These are phyloP conservation scores for Pulveroboletus sp. DNA, from an alignment of 768 basidiomycete genomes.

Conservation along the genomic window DNA sequence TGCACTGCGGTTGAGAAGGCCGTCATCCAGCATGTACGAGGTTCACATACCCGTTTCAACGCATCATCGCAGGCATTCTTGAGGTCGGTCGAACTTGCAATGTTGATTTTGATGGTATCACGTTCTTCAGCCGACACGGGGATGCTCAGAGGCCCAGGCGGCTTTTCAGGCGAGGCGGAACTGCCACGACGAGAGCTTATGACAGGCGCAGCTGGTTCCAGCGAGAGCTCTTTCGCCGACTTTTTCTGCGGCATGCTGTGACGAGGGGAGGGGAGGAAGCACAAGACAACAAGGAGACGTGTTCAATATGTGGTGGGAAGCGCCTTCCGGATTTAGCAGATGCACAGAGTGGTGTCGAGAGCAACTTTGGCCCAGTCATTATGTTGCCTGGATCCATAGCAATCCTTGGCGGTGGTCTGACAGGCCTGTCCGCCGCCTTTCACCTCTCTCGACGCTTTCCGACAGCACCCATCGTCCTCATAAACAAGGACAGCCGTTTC, in stretches of 20 bases:
- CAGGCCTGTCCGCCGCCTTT: slow-evolving; percentile 79
- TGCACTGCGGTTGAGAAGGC: slow-evolving; percentile 29
- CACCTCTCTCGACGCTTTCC: slow-evolving; percentile 69
- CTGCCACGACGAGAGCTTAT: slow-evolving; percentile 26
- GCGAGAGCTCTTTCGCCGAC: slow-evolving; percentile 7
- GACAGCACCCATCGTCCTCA: slow-evolving; percentile 50
- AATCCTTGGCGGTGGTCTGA: slow-evolving; percentile 75
- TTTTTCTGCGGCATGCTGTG: slow-evolving; percentile 21
- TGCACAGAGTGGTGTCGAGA: neutral
- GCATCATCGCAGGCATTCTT: slow-evolving; percentile 83
- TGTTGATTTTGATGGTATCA: slow-evolving; percentile 59
- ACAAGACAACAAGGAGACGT: slow-evolving; percentile 15
- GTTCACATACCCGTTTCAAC: slow-evolving; percentile 68
- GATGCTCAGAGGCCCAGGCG: slow-evolving; percentile 52
- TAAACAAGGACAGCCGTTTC: slow-evolving; percentile 59
- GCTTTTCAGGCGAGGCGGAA: slow-evolving; percentile 33
- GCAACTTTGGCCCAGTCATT: no score
- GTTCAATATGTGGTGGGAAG: slow-evolving; percentile 21
- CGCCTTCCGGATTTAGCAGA: neutral
- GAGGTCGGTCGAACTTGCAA: slow-evolving; percentile 50
- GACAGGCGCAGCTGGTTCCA: slow-evolving; percentile 9
- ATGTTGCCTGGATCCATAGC: slow-evolving; percentile 42
- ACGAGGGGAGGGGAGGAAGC: neutral
- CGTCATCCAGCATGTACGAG: neutral
- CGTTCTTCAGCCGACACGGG: slow-evolving; percentile 40